Evolutionary conservation across 2,329 filamentous ascomycete genomes (phyloP), one percentile per base, ranked within the genome.

Genomic region (Talaromyces islandicus): DNA sequence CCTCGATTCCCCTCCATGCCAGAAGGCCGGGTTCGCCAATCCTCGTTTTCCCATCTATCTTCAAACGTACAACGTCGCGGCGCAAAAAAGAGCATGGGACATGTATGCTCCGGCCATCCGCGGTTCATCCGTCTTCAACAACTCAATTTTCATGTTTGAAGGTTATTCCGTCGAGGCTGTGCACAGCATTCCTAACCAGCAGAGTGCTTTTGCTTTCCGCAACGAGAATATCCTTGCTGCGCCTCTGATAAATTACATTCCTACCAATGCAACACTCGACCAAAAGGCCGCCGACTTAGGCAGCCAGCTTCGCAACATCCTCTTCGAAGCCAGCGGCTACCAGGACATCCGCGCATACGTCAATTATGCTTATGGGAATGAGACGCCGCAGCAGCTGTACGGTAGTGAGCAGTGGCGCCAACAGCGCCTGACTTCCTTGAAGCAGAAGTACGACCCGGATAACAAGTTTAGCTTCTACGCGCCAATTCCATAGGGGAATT

Each of bases 71-170:
- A 71, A 80, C 38, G 52, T 71, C 24, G 58, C 69, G 0, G 73
- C 77, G 1, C 72, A 75, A 59, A 69, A 68, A 54, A 64, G 68
- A 25, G 73, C 72, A 2, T 80, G 75, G 56, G 70, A 76, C 3
- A 57, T 75, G 7, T 80, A 75, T 62, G 69, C 72, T 0, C 62
- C 71, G 0, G 68, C 68, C 1, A 67, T 74, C n/a, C 66, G 68
- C 1, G 64, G 67, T 4, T 64, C 64, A 14, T 71, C 75, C 0
- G 64, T 65, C 0, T 72, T 76, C 41, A 73, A 72, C 55, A 65
- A 72, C 63, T 77, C 77, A 1, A 71, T 83, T 51, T 81, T 84
- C 70, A 79, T 85, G 77, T 81, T 85, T 58, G 83, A 86, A 65
- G 80, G 80, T 3, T 85, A 85, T 69, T 76, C 81, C 1, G 70